Evolutionary conservation across 495 filamentous ascomycete genomes (phyloP).

Genomic region (Trypethelium eluteriae): DNA sequence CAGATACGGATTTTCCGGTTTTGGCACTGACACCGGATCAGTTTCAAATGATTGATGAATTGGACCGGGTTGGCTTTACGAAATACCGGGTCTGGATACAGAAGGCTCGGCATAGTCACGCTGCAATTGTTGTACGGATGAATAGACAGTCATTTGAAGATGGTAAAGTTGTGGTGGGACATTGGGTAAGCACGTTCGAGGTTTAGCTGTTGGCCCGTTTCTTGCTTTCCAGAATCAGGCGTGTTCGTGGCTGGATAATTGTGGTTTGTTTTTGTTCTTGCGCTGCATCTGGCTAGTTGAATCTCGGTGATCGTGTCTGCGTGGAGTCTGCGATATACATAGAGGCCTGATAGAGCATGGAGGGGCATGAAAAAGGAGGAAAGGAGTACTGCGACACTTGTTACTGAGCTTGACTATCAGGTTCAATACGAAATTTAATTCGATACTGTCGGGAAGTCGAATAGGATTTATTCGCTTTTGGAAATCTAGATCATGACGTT

Average conservation of each 20-base stretch:
- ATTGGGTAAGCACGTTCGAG: slow-evolving; percentile 75
- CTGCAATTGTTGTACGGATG: slow-evolving; percentile 76
- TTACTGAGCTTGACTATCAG: no score
- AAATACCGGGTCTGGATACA: slow-evolving; percentile 88
- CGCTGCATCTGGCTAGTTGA: no score
- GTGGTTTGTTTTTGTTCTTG: no score
- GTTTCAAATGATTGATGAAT: slow-evolving; percentile 68
- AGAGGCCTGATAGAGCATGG: no score
- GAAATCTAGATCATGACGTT: slow-evolving; percentile 5
- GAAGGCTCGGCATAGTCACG: slow-evolving; percentile 69
- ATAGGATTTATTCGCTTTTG: slow-evolving; percentile 1
- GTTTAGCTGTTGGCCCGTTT: slow-evolving; percentile 34
- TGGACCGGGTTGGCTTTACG: slow-evolving; percentile 66
- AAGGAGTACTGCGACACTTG: no score
- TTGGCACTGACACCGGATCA: slow-evolving; percentile 72
- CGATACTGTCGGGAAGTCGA: neutral
- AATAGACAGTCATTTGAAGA: slow-evolving; percentile 58
- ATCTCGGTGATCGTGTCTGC: no score
- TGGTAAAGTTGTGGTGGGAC: slow-evolving; percentile 67
- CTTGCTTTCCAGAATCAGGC: neutral
- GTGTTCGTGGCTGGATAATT: neutral
- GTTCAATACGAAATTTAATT: neutral
- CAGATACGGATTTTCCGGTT: slow-evolving; percentile 47
- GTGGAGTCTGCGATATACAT: no score
- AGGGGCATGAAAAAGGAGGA: no score